Percentiles rank a stretch among this genome's conserved stretches.
These are phyloP conservation scores for Oenanthe javanica DNA, from an alignment of 140 eudicot genomes.

Conservation along the genomic window DNA sequence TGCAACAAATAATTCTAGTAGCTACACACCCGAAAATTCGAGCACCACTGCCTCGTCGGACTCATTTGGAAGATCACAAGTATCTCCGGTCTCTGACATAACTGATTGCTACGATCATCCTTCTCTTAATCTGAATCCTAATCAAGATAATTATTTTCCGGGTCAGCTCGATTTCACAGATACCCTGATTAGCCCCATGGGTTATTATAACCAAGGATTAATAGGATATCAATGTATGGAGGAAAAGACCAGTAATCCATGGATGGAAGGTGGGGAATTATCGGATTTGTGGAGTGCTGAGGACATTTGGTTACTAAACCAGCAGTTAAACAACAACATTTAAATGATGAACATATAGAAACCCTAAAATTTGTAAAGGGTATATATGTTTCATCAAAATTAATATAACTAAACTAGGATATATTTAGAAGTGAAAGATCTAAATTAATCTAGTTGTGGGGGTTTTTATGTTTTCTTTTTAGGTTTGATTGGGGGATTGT, in stretches of 20 bases:
- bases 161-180: conserved; percentile 28
- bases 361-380: neutral
- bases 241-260: conserved; percentile 28
- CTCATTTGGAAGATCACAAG: conserved; percentile 15
- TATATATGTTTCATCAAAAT: neutral
- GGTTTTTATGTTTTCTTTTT: neutral
- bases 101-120: conserved; percentile 45
- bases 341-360: conserved; percentile 12
- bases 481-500: conserved; percentile 23
- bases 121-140: conserved; percentile 11
- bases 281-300: conserved; percentile 74
- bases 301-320: conserved; percentile 67
- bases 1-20: neutral
- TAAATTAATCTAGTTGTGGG: neutral
- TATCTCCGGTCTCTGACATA: conserved; percentile 50
- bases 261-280: conserved; percentile 50
- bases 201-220: conserved; percentile 43
- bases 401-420: neutral
- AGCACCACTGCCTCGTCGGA: conserved; percentile 32
- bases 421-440: neutral
- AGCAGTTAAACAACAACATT: conserved; percentile 52
- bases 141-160: conserved; percentile 20
- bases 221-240: conserved; percentile 35
- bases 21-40: conserved; percentile 58
- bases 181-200: conserved; percentile 52